Conservation (phyloP, 148 eudicot species). For the Talinum fruticosum region DNA sequence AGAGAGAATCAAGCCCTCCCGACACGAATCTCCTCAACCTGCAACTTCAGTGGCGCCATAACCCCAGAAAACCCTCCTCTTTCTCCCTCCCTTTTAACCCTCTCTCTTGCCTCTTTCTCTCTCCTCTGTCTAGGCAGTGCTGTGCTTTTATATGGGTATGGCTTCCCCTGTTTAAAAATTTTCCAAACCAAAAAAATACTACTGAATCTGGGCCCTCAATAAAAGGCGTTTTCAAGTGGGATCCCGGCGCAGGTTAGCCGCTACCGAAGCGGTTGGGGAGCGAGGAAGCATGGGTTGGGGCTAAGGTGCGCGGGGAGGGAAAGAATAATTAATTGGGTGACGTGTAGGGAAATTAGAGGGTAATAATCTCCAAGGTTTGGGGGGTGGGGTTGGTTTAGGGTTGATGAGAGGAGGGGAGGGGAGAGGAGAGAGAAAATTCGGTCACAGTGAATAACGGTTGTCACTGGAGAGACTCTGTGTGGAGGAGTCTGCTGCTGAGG, state of each 20-base stretch:
- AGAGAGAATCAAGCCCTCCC: conserved; percentile 12
- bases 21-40: conserved; percentile 32
- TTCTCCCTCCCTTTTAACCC: too few species aligned
- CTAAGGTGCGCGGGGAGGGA: conserved; percentile 17
- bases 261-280: conserved; percentile 23
- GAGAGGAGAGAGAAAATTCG: neutral
- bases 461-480: neutral
- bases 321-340: too few species aligned
- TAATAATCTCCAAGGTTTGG: conserved; percentile 28
- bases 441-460: conserved; percentile 27
- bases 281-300: neutral
- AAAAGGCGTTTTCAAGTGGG: neutral
- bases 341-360: conserved; percentile 19
- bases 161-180: neutral
- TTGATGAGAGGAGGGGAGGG: too few species aligned
- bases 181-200: neutral
- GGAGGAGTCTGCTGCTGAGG: neutral
- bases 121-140: conserved; percentile 18
- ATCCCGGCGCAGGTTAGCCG: conserved; percentile 20
- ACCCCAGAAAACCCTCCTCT: conserved; percentile 8
- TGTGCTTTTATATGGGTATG: conserved; percentile 26
- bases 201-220: conserved; percentile 24
- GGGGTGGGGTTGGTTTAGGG: neutral
- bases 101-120: neutral
- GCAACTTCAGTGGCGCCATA: conserved; percentile 29